phyloP scores from a whole-genome alignment of 176 grass and related monocot species.

The Ananas comosus region DNA sequence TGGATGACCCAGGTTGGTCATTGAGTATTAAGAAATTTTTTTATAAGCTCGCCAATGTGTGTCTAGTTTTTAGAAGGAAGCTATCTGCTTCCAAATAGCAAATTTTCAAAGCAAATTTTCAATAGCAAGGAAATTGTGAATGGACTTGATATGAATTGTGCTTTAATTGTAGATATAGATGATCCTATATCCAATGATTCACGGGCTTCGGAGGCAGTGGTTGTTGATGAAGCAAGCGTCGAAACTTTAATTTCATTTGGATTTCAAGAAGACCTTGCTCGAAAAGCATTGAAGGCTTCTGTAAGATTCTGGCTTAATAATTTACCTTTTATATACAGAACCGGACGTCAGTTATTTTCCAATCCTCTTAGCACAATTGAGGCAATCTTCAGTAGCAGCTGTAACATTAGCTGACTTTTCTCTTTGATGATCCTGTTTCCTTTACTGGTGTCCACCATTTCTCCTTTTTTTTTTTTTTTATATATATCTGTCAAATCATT shows the following conservation, averaged over 20 bases:
- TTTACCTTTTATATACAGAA: neutral
- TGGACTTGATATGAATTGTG: slow-evolving; percentile 2
- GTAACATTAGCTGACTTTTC: neutral
- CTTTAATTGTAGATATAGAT: slow-evolving; percentile 62
- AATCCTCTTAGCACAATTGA: neutral
- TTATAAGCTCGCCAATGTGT: neutral
- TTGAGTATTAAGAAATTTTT: neutral
- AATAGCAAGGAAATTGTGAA: neutral
- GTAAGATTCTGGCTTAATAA: slow-evolving; percentile 39
- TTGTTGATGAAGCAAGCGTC: slow-evolving; percentile 81
- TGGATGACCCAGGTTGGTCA: slow-evolving; percentile 79
- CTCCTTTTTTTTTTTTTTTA: neutral
- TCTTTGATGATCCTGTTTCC: neutral
- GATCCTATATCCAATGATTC: slow-evolving; percentile 62
- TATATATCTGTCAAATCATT: neutral
- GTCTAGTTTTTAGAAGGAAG: neutral
- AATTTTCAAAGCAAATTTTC: too few relatives aligned
- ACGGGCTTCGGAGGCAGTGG: slow-evolving; percentile 14
- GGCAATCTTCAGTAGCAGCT: neutral
- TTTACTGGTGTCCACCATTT: neutral
- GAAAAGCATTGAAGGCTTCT: slow-evolving; percentile 78
- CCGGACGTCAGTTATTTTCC: neutral
- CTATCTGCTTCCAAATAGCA: neutral
- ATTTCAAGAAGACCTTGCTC: slow-evolving; percentile 79
- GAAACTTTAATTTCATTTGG: slow-evolving; percentile 90